A percentile compares a stretch with the other conserved stretches of the same genome.
Evolutionary conservation across 768 basidiomycete species (phyloP).

Genomic region (Lactarius evosmus): DNA sequence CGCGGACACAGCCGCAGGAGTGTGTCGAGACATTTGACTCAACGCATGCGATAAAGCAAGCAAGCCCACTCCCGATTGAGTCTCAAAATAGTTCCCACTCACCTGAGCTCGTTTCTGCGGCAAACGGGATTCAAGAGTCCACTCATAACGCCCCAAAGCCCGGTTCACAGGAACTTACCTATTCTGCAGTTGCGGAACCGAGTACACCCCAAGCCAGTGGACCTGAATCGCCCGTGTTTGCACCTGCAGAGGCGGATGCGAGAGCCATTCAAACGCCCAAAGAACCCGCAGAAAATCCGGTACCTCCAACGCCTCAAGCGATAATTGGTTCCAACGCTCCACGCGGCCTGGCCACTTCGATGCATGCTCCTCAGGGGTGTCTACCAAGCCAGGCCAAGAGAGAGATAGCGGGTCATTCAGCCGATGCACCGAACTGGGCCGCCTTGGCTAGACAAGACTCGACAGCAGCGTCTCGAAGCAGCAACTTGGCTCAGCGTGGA

Average conservation of each 20-base stretch:
- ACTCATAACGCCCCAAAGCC: neutral
- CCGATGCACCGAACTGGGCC: slow-evolving; percentile 22
- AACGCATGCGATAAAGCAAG: slow-evolving; percentile 1
- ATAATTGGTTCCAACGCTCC: neutral
- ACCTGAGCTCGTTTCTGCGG: neutral
- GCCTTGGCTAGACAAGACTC: slow-evolving; percentile 12
- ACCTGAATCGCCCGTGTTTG: slow-evolving; percentile 1
- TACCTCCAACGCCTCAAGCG: neutral
- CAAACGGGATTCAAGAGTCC: neutral
- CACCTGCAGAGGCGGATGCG: neutral
- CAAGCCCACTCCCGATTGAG: slow-evolving; percentile 6
- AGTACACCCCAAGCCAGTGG: neutral
- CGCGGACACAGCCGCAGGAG: neutral
- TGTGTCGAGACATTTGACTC: neutral
- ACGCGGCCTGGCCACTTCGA: slow-evolving; percentile 10
- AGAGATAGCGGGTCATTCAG: neutral
- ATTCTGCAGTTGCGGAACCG: neutral
- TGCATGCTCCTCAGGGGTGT: slow-evolving; percentile 3
- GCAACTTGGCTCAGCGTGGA: neutral
- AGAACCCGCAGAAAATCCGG: neutral
- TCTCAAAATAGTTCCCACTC: neutral
- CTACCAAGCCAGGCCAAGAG: neutral
- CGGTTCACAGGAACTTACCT: neutral
- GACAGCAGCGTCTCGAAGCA: neutral
- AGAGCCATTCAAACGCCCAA: neutral